phyloP scores from a whole-genome alignment of 768 basidiomycete genomes.

The Lactarius psammicola region DNA sequence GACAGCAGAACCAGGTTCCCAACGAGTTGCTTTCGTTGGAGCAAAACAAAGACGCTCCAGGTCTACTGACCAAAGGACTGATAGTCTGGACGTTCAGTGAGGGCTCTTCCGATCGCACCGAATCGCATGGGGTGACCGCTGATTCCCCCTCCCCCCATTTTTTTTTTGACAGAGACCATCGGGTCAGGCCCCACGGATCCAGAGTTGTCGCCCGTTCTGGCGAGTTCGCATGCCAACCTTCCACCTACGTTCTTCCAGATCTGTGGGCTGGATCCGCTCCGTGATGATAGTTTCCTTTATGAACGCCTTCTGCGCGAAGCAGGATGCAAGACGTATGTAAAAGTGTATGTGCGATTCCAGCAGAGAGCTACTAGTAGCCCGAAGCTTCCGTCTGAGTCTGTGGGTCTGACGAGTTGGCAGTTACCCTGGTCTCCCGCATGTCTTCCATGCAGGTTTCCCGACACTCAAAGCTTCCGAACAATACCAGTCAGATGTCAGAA shows the following conservation, averaged over 20 bases:
- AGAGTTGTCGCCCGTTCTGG: constrained; percentile 9
- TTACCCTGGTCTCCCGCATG: constrained; percentile 9
- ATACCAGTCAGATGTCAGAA: constrained; percentile 8
- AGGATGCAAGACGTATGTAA: neutral
- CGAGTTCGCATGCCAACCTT: constrained; percentile 8
- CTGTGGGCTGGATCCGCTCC: constrained; percentile 16
- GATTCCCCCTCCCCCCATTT: neutral
- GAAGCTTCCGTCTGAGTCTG: neutral
- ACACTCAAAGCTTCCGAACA: neutral
- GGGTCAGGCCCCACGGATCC: neutral
- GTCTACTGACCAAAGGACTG: neutral
- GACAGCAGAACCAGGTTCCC: neutral
- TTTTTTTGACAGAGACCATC: neutral
- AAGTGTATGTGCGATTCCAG: constrained; percentile 10
- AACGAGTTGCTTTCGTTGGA: constrained; percentile 13
- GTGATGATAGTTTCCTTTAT: constrained; percentile 16
- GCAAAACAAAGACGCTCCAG: constrained; percentile 9
- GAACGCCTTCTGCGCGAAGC: constrained; percentile 3
- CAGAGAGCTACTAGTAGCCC: neutral
- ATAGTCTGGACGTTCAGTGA: neutral
- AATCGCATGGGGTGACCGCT: neutral
- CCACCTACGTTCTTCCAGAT: constrained; percentile 6
- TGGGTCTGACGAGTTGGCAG: neutral
- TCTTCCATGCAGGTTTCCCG: neutral
- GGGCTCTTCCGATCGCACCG: neutral